Evolutionary conservation across 148 eudicot species (phyloP), one percentile per base, ranked within the genome.

Genomic region (Rhododendron griersonianum): DNA sequence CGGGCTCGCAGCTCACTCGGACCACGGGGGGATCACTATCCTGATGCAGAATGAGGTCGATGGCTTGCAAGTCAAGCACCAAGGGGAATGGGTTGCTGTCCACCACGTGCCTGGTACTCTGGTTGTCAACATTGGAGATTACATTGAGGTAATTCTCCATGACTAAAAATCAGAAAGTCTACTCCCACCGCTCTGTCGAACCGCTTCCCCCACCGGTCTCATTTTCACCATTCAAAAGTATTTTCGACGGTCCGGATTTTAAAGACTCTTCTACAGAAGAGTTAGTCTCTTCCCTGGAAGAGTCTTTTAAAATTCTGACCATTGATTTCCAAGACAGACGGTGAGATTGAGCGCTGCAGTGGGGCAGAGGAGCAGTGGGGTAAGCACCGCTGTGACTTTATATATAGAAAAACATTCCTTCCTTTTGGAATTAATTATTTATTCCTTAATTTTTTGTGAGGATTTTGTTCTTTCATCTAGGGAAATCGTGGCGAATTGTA

Each of bases 1-100:
- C 2, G 89, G 89, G 51, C 87, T 88, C 5, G 85, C 87, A 1
- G 85, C 85, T 0, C 89, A 88, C 37, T 84, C 89, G 5, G 89
- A 88, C 50, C 89, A 88, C 50, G 89, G 89, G 50, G 87, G 63
- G 69, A 47, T 88, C n/a, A 88, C 87, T 1, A 76, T 88, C 33
- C 65, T 88, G 51, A 85, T 80, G 82, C 77, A 88, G 13, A 88
- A 88, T 35, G 85, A 53, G 15, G 87, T 88, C 8, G 44, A 81
- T 61, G 89, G 89, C 15, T 50, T 88, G 45, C 87, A 88, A 48
- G 76, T 88, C 21, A 88, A 78, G 47, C 85, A 85, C 78, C 28
- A 88, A n/a, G 23, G 78, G 2, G 18, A 11, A 44, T 85, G 89
- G 89, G 83, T 81, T 18, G 67, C 25, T 35, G 67, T 81, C 19